Percentiles rank a stretch among this genome's conserved stretches.
phyloP scores from a whole-genome alignment of 768 basidiomycete genomes.

The Pulveroboletus sp. region DNA sequence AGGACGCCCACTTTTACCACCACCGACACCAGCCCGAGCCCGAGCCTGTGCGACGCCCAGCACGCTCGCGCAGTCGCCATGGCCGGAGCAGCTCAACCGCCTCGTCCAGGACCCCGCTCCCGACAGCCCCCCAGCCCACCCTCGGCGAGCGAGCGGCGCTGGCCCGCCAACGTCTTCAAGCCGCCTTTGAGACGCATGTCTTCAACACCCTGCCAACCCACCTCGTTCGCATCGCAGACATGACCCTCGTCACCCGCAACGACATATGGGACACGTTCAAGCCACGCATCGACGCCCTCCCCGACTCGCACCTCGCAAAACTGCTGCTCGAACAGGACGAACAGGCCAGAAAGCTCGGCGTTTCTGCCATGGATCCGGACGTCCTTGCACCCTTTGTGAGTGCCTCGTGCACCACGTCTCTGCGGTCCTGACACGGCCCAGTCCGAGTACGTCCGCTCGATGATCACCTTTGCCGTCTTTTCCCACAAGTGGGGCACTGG shows the following conservation, averaged over 20 bases:
- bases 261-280: conserved; percentile 21
- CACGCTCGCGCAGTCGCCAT: conserved; percentile 16
- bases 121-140: conserved; percentile 18
- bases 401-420: neutral
- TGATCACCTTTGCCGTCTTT: conserved; percentile 24
- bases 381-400: conserved; percentile 21
- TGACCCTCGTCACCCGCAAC: conserved; percentile 19
- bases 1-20: conserved; percentile 17
- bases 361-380: conserved; percentile 20
- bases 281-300: conserved; percentile 17
- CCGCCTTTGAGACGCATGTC: conserved; percentile 24
- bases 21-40: too few species aligned
- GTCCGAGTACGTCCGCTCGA: conserved; percentile 9
- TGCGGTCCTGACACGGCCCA: conserved; percentile 3
- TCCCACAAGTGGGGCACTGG: conserved; percentile 28
- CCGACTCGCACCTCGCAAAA: conserved; percentile 23
- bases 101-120: conserved; percentile 16
- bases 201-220: conserved; percentile 25
- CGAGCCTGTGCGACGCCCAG: conserved; percentile 15
- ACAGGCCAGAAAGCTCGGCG: conserved; percentile 18
- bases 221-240: conserved; percentile 21
- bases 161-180: conserved; percentile 18
- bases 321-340: conserved; percentile 24
- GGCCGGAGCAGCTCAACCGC: conserved; percentile 19
- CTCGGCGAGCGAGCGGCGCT: conserved; percentile 21